phyloP scores from a whole-genome alignment of 2,329 filamentous ascomycete genomes.

The Gremmenia infestans region DNA sequence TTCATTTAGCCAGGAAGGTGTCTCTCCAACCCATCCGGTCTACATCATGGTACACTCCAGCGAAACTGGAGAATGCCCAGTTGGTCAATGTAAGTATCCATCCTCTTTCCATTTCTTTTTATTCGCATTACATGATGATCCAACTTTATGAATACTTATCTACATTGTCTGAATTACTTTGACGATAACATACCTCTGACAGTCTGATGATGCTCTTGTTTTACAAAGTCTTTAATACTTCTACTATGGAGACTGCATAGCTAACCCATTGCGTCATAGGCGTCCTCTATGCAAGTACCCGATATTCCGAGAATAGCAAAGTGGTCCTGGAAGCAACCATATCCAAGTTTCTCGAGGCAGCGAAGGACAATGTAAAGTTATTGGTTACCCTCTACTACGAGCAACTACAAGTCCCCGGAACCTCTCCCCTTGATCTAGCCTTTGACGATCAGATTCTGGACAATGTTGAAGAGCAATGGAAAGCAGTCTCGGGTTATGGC shows the following conservation, averaged over 20 bases:
- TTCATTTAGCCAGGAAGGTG: slow-evolving; percentile 37
- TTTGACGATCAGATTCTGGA: slow-evolving; percentile 69
- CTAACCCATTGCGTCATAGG: slow-evolving; percentile 27
- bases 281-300: slow-evolving; percentile 31
- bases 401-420: slow-evolving; percentile 34
- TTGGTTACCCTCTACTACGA: slow-evolving; percentile 54
- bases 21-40: slow-evolving; percentile 41
- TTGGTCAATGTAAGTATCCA: slow-evolving; percentile 75
- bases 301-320: slow-evolving; percentile 19
- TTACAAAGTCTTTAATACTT: slow-evolving; percentile 9
- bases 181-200: slow-evolving; percentile 85
- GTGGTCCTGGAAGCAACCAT: slow-evolving; percentile 34
- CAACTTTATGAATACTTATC: slow-evolving; percentile 88
- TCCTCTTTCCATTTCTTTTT: slow-evolving; percentile 12
- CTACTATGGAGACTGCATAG: slow-evolving; percentile 7
- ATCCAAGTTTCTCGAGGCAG: slow-evolving; percentile 36
- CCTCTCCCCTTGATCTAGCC: slow-evolving; percentile 56
- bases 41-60: slow-evolving; percentile 72
- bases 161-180: slow-evolving; percentile 99
- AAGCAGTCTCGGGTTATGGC: slow-evolving; percentile 44
- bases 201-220: slow-evolving; percentile 63
- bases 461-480: slow-evolving; percentile 67
- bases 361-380: slow-evolving; percentile 30
- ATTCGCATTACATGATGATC: slow-evolving; percentile 71
- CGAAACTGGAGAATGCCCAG: slow-evolving; percentile 87